Evolutionary conservation across 2,329 filamentous ascomycete species (phyloP).

Genomic region (Hymenoscyphus repandus): DNA sequence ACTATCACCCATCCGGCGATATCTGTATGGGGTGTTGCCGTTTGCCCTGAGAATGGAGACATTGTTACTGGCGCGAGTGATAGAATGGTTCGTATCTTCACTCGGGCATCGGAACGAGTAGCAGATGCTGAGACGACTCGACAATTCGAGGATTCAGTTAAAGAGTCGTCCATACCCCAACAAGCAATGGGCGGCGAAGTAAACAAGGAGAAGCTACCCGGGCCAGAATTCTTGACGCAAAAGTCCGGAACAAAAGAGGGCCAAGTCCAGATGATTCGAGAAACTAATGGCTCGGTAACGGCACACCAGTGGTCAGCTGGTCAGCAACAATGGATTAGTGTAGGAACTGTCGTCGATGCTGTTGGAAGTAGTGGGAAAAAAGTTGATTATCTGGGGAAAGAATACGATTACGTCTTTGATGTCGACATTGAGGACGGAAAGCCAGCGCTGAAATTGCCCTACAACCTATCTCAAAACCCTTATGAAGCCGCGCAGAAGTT

Average conservation of each 20-base stretch:
- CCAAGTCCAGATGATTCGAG: conserved; percentile 86
- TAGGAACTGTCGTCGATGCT: conserved; percentile 91
- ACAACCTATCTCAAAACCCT: conserved; percentile 86
- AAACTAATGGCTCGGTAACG: conserved; percentile 74
- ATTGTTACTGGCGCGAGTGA: conserved; percentile 94
- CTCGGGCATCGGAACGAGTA: conserved; percentile 60
- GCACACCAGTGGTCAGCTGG: conserved; percentile 78
- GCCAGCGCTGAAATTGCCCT: conserved; percentile 87
- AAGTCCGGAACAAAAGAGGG: conserved; percentile 93
- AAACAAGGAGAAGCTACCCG: conserved; percentile 88
- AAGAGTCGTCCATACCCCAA: conserved; percentile 78
- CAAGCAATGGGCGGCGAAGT: conserved; percentile 75
- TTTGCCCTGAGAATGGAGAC: conserved; percentile 75
- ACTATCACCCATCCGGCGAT: conserved; percentile 97
- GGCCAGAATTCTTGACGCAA: conserved; percentile 75
- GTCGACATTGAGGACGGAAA: conserved; percentile 95
- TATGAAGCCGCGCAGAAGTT: conserved; percentile 92
- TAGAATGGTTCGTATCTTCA: conserved; percentile 79
- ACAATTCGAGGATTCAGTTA: conserved; percentile 77
- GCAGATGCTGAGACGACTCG: conserved; percentile 64
- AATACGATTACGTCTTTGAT: conserved; percentile 95
- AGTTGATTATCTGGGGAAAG: conserved; percentile 69
- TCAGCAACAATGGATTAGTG: conserved; percentile 65
- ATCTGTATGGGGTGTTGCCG: conserved; percentile 92
- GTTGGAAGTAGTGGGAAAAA: conserved; percentile 78